These are phyloP conservation scores for Leccinum pellstonianum DNA, from an alignment of 768 basidiomycete genomes.

Conservation along the genomic window DNA sequence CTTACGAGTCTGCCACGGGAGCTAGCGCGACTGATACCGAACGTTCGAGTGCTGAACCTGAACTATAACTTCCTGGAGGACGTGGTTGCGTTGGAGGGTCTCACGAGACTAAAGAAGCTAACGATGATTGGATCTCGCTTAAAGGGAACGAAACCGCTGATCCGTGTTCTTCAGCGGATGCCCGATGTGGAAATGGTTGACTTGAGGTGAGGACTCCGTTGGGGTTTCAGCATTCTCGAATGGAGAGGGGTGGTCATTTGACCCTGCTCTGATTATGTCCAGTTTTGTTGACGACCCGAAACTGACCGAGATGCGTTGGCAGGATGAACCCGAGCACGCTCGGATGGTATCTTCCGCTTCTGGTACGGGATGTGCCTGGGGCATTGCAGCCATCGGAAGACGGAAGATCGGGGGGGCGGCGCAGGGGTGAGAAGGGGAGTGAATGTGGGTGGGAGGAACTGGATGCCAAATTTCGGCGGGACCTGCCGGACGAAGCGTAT, in stretches of 20 bases:
- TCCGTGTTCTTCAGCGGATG: constrained; percentile 70
- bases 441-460: constrained; percentile 63
- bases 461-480: constrained; percentile 84
- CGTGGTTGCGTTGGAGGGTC: constrained; percentile 61
- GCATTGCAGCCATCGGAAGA: constrained; percentile 62
- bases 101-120: constrained; percentile 76
- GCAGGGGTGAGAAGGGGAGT: constrained; percentile 33
- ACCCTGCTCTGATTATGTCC: background rate
- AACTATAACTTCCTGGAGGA: constrained; percentile 97
- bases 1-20: constrained; percentile 70
- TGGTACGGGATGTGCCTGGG: constrained; percentile 66
- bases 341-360: constrained; percentile 90
- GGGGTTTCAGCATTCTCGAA: constrained; percentile 14
- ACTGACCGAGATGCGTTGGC: constrained; percentile 25
- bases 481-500: constrained; percentile 87
- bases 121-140: constrained; percentile 84
- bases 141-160: constrained; percentile 69
- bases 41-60: constrained; percentile 87
- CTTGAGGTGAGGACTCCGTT: constrained; percentile 62
- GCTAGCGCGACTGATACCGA: constrained; percentile 68
- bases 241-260: background rate
- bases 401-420: constrained; percentile 18
- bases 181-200: constrained; percentile 86
- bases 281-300: constrained; percentile 20
- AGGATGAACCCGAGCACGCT: constrained; percentile 98